A percentile compares a stretch with the other conserved stretches of the same genome.
Conservation (phyloP, 2,329 filamentous ascomycete genomes). For the Sporothrix pallida region DNA sequence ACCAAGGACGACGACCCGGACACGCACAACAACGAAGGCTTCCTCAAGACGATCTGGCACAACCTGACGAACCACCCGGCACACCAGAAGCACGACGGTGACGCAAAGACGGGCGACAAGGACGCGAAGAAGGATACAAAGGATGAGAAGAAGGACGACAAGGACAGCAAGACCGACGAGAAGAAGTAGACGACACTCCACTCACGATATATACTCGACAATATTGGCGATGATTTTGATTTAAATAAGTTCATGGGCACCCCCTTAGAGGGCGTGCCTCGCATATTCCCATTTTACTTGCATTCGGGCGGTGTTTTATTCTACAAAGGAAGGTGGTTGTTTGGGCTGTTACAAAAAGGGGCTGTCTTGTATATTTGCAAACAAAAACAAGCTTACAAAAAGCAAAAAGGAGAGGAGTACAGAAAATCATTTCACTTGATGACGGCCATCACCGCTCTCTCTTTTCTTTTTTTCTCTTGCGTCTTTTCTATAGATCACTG, state of each 20-base stretch:
- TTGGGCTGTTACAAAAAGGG: too few species aligned
- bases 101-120: slow-evolving; percentile 16
- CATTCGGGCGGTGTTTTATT: slow-evolving; percentile 29
- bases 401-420: background rate
- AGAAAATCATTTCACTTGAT: background rate
- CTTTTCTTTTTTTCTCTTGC: background rate
- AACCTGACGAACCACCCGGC: slow-evolving; percentile 79
- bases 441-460: slow-evolving; percentile 36
- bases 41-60: slow-evolving; percentile 93
- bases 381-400: background rate
- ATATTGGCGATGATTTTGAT: background rate
- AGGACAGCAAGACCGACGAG: slow-evolving; percentile 34
- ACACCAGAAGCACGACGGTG: slow-evolving; percentile 52
- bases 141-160: slow-evolving; percentile 37
- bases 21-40: slow-evolving; percentile 80
- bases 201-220: background rate
- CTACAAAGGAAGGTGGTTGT: slow-evolving; percentile 2
- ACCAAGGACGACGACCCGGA: slow-evolving; percentile 42
- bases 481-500: slow-evolving; percentile 13
- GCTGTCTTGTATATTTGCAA: slow-evolving; percentile 13
- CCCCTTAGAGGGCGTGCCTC: background rate
- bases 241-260: background rate
- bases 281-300: slow-evolving; percentile 25
- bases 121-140: slow-evolving; percentile 22
- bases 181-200: slow-evolving; percentile 21